These are phyloP conservation scores for Phaeosphaeria sp. DNA, from an alignment of 2,329 filamentous ascomycete species.

Conservation along the genomic window DNA sequence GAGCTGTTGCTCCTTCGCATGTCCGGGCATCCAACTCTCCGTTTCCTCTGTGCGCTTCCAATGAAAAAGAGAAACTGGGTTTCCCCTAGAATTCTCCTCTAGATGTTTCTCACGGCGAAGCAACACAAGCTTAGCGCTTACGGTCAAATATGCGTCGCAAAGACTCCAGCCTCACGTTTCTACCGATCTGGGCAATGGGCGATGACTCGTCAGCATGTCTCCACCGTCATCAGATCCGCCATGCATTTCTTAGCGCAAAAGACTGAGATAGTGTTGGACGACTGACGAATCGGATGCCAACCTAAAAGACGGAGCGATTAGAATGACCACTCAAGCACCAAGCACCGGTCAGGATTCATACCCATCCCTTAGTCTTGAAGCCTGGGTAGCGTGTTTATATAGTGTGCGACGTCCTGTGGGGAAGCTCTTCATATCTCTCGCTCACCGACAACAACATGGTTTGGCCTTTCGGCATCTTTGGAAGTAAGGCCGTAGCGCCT, in stretches of 20 bases:
- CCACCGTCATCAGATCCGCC: neutral
- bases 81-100: neutral
- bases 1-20: neutral
- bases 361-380: neutral
- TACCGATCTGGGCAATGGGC: neutral
- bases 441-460: neutral
- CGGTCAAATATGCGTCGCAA: neutral
- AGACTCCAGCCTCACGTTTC: neutral
- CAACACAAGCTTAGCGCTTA: too few relatives aligned
- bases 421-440: neutral
- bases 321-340: too few relatives aligned
- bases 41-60: neutral
- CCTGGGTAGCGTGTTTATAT: neutral
- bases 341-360: neutral
- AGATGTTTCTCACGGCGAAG: neutral
- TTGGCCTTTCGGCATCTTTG: slow-evolving; percentile 12
- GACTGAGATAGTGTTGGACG: neutral
- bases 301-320: too few relatives aligned
- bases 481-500: slow-evolving; percentile 11
- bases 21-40: neutral
- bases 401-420: neutral
- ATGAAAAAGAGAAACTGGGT: neutral
- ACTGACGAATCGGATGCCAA: neutral
- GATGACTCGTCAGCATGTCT: neutral
- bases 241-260: neutral